Percentiles rank a stretch among this genome's conserved stretches.
Evolutionary conservation across 164 flowering plant genomes (phyloP).

Genomic region (Chimonanthus salicifolius): DNA sequence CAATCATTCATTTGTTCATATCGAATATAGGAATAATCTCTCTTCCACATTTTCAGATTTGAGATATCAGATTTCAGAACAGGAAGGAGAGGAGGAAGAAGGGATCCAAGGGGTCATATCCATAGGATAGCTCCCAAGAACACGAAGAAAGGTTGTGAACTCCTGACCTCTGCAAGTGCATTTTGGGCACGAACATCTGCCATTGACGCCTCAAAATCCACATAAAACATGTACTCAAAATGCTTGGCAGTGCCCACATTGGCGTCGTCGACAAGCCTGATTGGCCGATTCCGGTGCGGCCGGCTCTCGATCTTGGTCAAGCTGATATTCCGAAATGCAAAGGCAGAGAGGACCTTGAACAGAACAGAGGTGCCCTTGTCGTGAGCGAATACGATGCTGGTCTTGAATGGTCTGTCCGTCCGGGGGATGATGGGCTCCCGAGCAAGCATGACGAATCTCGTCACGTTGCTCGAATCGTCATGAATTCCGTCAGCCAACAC

Average conservation of each 20-base stretch:
- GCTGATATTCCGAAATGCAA: slow-evolving; percentile 18
- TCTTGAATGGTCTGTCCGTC: slow-evolving; percentile 5
- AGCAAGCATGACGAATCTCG: slow-evolving; percentile 24
- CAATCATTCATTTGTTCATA: no score
- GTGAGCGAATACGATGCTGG: slow-evolving; percentile 21
- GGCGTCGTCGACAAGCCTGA: slow-evolving; percentile 14
- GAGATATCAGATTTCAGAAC: no score
- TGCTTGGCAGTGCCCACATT: slow-evolving; percentile 16
- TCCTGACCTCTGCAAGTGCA: slow-evolving; percentile 20
- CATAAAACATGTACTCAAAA: slow-evolving; percentile 15
- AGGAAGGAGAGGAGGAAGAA: no score
- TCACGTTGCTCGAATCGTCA: slow-evolving; percentile 31
- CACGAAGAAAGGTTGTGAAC: slow-evolving; percentile 15
- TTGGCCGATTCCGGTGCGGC: slow-evolving; percentile 1
- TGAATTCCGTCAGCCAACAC: slow-evolving; percentile 24
- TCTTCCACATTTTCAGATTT: no score
- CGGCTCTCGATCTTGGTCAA: slow-evolving; percentile 25
- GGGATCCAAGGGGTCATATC: slow-evolving; percentile 4
- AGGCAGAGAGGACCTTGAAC: slow-evolving; percentile 16
- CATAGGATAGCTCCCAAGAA: slow-evolving; percentile 21
- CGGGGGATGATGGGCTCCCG: neutral
- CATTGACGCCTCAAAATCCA: slow-evolving; percentile 25
- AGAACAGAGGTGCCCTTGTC: slow-evolving; percentile 9
- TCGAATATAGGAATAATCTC: no score
- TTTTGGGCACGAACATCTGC: slow-evolving; percentile 20